Base-by-base conservation (phyloP, 805 yeast species). In the Cyberlindnera veronae region DNA sequence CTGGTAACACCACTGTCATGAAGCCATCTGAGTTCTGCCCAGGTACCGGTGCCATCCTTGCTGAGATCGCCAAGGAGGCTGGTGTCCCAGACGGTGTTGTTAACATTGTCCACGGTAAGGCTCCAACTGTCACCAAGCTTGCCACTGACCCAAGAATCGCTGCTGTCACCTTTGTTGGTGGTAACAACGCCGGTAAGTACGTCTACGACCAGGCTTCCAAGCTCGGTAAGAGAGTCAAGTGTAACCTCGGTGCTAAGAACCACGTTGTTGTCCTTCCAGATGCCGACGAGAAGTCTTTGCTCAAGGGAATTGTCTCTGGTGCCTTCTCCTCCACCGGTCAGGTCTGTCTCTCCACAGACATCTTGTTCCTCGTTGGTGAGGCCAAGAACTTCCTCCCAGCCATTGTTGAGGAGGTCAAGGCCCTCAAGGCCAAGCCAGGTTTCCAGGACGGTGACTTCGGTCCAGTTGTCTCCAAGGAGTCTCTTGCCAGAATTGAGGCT, bases 291-390 rank as follows among this genome's bases (percentile, higher is more conserved):
- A 62, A 66, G 46, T 77, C 76, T 46, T 74, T 84, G 35, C 65
- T 83, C 51, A 79, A 77, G 57, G 81, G 84, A 40, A 66, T 83
- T 34, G 79, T 71, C 43, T 84, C 87, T 36, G 88, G 90, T 39
- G 85, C 88, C 18, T 83, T 83, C 61, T 88, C 90, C 23, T 89
- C 90, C 37, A 89, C 90, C 15, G 91, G 90, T 46, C 91, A 83
- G 70, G 77, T 89, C 58, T 83, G 91, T 65, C 79, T 83, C 84
- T 85, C 87, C 10, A 77, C 84, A 38, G 79, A 84, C 17, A 84
- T 80, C 26, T 68, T 84, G 47, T 84, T 83, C 36, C 75, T 86
- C 15, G 88, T 84, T 18, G 89, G 89, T 29, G 57, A 58, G 36
- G 69, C 84, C 46, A 71, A 71, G 56, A 73, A 72, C 46, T 81